Base-by-base conservation (phyloP, 768 basidiomycete genomes). In the Tricholomella constricta region DNA sequence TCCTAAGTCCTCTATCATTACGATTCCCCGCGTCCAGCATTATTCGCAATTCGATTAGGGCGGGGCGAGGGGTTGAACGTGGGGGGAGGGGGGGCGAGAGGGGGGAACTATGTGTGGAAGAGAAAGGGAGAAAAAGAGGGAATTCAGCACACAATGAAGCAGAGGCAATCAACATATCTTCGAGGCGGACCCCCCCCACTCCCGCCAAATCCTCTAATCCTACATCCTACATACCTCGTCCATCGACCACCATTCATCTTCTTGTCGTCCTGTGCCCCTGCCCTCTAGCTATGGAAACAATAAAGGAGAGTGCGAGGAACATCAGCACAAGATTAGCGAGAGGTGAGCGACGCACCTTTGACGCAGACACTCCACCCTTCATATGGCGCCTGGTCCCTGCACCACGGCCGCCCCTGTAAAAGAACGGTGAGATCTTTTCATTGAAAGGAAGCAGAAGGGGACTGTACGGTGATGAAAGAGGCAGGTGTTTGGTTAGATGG, bases 351-450 rank as follows among this genome's bases (percentile, higher is more conserved):
- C 40, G 40, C 40, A 41, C 40, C 40, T 41, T 31, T 11, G 11
- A 31, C 6, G 29, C 11, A 11, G 29, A n/a, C n/a, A 31, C 29
- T 11, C 29, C 29, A 6, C 29, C 29, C 29, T 31, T 11, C 11
- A 37, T 17, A 14, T 40, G 45, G 37, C 45, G 40, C 52, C 51
- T 37, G 38, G 38, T 38, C 45, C 41, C 45, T 23, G 12, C 52
- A 35, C 52, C 45, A 45, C 31, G 29, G 51, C 38, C 38, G 45
- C 52, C 32, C 38, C 52, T 42, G 15, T 22, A 31, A 14, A 3
- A 2, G 10, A 41, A 27, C 2, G 12, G 45, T 53, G 14, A 53
- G 40, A 11, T 42, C 12, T 6, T 22, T 40, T 35, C 45, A 9
- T 41, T 14, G 14, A 27, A n/a, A 42, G 6, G 22, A 35, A 45